Conservation (phyloP, 2,329 filamentous ascomycete species). For the Fusarium sambucinum region DNA sequence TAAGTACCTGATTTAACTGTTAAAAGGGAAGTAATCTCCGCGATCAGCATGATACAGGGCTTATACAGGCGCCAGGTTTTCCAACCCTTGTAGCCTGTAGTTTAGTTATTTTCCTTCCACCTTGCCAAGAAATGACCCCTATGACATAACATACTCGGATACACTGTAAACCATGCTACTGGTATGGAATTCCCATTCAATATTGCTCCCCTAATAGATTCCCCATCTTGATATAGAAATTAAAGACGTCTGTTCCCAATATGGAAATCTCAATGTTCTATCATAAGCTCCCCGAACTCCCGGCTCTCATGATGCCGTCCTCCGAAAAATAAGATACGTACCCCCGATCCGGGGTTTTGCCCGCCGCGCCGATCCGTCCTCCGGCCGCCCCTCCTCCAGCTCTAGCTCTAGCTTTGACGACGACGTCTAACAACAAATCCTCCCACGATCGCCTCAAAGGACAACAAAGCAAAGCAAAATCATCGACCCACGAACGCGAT, state of each 20-base stretch:
- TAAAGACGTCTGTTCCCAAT: background rate
- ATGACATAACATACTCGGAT: background rate
- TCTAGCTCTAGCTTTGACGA: constrained; percentile 24
- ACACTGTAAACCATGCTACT: background rate
- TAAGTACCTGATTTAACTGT: no score
- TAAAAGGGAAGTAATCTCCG: no score
- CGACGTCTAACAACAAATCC: constrained; percentile 6
- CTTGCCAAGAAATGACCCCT: background rate
- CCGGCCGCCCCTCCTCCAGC: background rate
- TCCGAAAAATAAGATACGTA: constrained; percentile 28
- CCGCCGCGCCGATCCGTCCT: constrained; percentile 36
- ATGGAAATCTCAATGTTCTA: background rate
- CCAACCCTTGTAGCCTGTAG: no score
- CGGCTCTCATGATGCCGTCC: constrained; percentile 1
- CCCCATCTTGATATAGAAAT: background rate
- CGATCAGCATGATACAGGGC: no score
- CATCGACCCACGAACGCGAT: constrained; percentile 19
- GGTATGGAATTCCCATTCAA: background rate
- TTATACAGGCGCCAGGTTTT: no score
- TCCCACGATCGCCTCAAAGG: background rate
- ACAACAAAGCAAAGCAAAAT: background rate
- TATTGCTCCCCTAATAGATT: background rate
- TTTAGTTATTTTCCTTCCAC: background rate
- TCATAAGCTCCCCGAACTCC: constrained; percentile 10
- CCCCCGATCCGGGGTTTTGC: constrained; percentile 39